phyloP scores from a whole-genome alignment of 2,329 filamentous ascomycete genomes.

The Fusarium sp. region DNA sequence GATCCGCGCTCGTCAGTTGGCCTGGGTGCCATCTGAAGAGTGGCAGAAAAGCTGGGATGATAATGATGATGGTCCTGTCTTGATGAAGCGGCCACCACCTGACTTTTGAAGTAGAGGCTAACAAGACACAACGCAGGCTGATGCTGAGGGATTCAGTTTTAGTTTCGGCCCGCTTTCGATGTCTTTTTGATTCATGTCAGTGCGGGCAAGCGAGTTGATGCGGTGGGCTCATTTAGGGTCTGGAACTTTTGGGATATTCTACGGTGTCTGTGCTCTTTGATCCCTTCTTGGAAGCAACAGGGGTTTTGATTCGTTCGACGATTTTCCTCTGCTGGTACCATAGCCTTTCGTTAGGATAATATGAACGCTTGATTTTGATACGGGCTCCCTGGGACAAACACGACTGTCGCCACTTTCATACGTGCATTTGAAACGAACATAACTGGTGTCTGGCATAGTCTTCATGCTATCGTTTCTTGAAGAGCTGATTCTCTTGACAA shows the following conservation, averaged over 20 bases:
- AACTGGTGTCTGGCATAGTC: no score
- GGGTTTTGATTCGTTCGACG: not conserved
- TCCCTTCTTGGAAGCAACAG: not conserved
- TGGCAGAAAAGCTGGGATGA: conserved; percentile 24
- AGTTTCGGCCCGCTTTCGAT: not conserved
- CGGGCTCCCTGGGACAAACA: no score
- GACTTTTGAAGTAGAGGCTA: conserved; percentile 10
- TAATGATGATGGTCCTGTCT: conserved; percentile 24
- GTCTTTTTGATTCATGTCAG: not conserved
- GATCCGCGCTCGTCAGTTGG: conserved; percentile 3
- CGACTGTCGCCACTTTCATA: no score
- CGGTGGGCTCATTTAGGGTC: not conserved
- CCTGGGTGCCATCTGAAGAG: conserved; percentile 16
- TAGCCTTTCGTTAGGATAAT: no score
- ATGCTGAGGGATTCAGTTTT: not conserved
- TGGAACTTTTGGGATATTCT: not conserved
- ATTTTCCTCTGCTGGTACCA: not conserved
- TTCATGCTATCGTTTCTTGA: no score
- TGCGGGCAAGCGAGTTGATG: not conserved
- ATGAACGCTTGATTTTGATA: no score
- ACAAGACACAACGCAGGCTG: not conserved
- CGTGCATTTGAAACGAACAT: no score
- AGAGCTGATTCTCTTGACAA: no score
- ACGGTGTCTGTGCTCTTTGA: not conserved
- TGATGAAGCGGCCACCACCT: conserved; percentile 13